Evolutionary conservation across 2,329 filamentous ascomycete species (phyloP), one percentile per base, ranked within the genome.

Genomic region (Aspergillus bombycis): DNA sequence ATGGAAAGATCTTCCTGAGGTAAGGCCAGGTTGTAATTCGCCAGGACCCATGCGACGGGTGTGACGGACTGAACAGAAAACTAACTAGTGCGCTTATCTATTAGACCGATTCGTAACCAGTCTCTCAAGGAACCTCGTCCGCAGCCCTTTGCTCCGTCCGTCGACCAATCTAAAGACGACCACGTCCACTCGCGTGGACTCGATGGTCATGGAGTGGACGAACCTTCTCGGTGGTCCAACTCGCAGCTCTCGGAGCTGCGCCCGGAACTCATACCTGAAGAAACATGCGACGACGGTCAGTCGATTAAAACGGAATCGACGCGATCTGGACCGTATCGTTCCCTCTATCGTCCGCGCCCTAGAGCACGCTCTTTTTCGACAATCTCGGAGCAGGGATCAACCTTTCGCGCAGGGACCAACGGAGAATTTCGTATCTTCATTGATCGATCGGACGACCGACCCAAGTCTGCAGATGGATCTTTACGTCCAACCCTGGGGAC

Each of bases 391-490:
- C 83, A 85, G 64, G 78, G 80, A 30, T 77, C 77, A 50, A 70
- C 73, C 11, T 69, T 76, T 11, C 72, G 74, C 43, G 69, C 68
- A n/a, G 72, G 71, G 57, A 72, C 90, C 63, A 83, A 84, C 3
- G 90, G 89, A 38, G 90, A 88, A 62, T 89, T 95, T 77, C 93
- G 91, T 74, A 88, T 96, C 43, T 85, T 94, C 65, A 94, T 96
- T 71, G 90, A 93, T 58, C 86, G 91, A 66, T 86, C 91, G 11
- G 83, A 84, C 52, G 86, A 86, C 34, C 84, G 87, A 58, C 86
- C 89, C 30, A 90, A 85, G 73, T 90, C 88, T 6, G 84, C 87
- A 65, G 88, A 90, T 72, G 86, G 87, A 69, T 72, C 68, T 67
- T 77, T 78, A n/a, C 75, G 82, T 45, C 88, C 87, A 14, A 79